Evolutionary conservation across 73 alveolate genomes (phyloP).

Genomic region (Blepharisma stoltei): DNA sequence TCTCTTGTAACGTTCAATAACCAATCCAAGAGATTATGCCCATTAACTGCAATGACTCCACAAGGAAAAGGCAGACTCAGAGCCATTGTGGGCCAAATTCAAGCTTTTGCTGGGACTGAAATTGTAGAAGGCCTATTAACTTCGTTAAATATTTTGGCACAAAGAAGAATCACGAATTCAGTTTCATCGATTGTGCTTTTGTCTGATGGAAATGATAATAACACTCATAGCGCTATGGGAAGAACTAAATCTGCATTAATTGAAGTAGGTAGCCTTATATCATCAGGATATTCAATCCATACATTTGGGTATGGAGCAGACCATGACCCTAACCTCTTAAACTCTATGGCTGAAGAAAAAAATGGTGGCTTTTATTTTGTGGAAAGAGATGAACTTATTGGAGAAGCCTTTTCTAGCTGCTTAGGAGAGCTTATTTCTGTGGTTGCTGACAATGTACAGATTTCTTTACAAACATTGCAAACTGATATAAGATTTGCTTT

Average conservation of each 20-base stretch:
- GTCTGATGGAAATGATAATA: conserved; percentile 81
- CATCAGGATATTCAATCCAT: conserved; percentile 59
- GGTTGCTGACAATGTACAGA: conserved; percentile 41
- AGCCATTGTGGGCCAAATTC: conserved; percentile 40
- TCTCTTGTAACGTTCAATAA: conserved; percentile 57
- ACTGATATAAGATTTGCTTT: conserved; percentile 39
- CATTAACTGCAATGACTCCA: conserved; percentile 47
- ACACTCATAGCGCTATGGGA: conserved; percentile 28
- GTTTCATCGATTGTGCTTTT: conserved; percentile 60
- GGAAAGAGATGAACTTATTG: conserved; percentile 35
- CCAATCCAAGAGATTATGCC: conserved; percentile 46
- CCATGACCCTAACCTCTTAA: conserved; percentile 71
- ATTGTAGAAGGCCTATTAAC: conserved; percentile 59
- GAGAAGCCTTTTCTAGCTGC: conserved; percentile 37
- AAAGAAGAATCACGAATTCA: conserved; percentile 55
- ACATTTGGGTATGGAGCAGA: conserved; percentile 83
- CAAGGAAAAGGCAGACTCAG: conserved; percentile 37
- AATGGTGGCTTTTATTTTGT: conserved; percentile 65
- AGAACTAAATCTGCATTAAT: conserved; percentile 45
- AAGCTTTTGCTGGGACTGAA: conserved; percentile 61
- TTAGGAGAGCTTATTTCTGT: conserved; percentile 50
- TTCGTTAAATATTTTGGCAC: conserved; percentile 53
- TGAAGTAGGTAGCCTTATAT: conserved; percentile 39
- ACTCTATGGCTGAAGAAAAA: conserved; percentile 63
- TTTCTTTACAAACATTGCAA: conserved; percentile 23